These are phyloP conservation scores for Boletus rubescentipes DNA, from an alignment of 768 basidiomycete genomes.

Conservation along the genomic window DNA sequence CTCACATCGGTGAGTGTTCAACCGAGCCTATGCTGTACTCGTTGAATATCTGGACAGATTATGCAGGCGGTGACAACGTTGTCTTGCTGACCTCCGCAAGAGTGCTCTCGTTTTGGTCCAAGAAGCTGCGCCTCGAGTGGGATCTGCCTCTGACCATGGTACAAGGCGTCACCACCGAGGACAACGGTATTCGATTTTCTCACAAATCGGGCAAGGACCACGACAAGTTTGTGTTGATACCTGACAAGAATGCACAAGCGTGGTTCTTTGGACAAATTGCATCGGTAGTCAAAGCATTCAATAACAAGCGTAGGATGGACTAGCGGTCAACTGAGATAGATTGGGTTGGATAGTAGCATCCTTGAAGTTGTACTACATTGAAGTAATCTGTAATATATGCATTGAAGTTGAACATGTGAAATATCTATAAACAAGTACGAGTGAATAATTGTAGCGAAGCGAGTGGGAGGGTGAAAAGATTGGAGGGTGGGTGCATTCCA, in stretches of 20 bases:
- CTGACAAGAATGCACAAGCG: conserved; percentile 68
- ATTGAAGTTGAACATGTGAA: conserved; percentile 24
- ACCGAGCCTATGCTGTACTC: conserved; percentile 1
- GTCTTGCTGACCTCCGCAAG: conserved; percentile 76
- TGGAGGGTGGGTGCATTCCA: conserved; percentile 16
- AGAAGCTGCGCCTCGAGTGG: conserved; percentile 85
- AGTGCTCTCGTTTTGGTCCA: conserved; percentile 83
- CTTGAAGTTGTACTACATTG: conserved; percentile 26
- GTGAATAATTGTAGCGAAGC: conserved; percentile 15
- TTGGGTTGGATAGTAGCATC: conserved; percentile 20
- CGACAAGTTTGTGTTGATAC: conserved; percentile 75
- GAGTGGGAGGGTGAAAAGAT: conserved; percentile 19
- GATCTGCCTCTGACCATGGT: conserved; percentile 86
- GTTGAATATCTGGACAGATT: conserved; percentile 44
- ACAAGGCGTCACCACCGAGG: conserved; percentile 85
- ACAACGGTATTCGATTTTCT: conserved; percentile 85
- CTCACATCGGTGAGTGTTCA: conserved; percentile 73
- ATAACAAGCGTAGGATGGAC: conserved; percentile 73
- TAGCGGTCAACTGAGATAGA: conserved; percentile 19
- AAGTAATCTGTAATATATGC: conserved; percentile 25
- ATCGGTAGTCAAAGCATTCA: conserved; percentile 74
- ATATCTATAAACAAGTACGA: conserved; percentile 28
- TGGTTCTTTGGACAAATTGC: conserved; percentile 84
- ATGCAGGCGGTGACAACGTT: conserved; percentile 77
- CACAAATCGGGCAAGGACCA: conserved; percentile 75